Base-by-base conservation (phyloP, 345 rosid genomes). In the Linum tenue region DNA sequence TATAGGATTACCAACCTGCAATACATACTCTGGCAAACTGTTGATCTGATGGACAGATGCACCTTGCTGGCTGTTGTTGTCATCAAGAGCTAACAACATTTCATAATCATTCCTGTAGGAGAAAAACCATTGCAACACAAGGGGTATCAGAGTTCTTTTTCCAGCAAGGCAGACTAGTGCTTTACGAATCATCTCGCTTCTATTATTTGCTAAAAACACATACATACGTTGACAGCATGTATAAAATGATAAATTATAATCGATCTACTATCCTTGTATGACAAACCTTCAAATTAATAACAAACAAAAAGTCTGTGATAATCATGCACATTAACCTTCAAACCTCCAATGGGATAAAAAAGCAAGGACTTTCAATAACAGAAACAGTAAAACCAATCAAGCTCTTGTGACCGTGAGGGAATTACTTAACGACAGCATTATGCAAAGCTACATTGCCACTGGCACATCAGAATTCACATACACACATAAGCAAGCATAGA, bases 81-180 rank as follows among this genome's bases (percentile, higher is more conserved):
- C 96, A 75, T 94, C 99, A 56, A 94, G 90, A 56, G 96, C 86
- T 82, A 88, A 80, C 62, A 94, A 75, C 87, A 94, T 79, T 72
- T 94, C 99, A 73, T 94, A 90, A 76, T 94, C 97, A 72, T 82
- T 81, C 74, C 97, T 94, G 89, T 80, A 71, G 64, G 17, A 72
- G 55, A 55, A 16, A 15, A 62, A 38, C 11, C 37, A 12, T 57
- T 35, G 59, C 36, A 56, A 56, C 59, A 16, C 5, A 6, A 12
- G 22, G 57, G 22, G 31, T 10, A 16, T 4, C 5, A 56, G 35
- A 56, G 16, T 56, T 31, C 11, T 41, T 41, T 41, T 8, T 41
- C 31, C 31, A 22, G 9, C 44, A 41, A 41, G 44, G 44, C 44
- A 41, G 44, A 41, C 1, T 41, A 4, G 6, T 41, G 44, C 44